phyloP scores from a whole-genome alignment of 1,284 basidiomycete genomes.

The Amylostereum chailletii region DNA sequence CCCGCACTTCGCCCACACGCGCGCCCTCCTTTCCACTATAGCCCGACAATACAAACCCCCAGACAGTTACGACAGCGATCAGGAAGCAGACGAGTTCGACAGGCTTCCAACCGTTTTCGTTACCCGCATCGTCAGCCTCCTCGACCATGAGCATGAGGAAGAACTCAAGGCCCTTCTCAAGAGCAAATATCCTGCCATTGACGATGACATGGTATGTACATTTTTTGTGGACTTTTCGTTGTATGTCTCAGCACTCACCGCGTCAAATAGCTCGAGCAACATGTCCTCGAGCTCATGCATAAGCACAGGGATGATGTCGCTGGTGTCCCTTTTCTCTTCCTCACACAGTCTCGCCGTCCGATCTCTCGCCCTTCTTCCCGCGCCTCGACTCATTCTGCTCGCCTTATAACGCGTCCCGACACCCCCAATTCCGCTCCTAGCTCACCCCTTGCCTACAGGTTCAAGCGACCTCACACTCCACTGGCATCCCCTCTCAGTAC shows the following conservation, averaged over 20 bases:
- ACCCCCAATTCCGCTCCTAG: slow-evolving; percentile 64
- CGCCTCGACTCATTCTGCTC: slow-evolving; percentile 61
- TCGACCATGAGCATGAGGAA: slow-evolving; percentile 80
- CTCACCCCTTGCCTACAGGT: slow-evolving; percentile 61
- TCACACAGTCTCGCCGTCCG: slow-evolving; percentile 70
- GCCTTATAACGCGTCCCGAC: slow-evolving; percentile 57
- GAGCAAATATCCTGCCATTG: slow-evolving; percentile 53
- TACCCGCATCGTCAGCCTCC: slow-evolving; percentile 57
- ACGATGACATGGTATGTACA: slow-evolving; percentile 64
- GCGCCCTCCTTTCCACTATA: slow-evolving; percentile 65
- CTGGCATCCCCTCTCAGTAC: slow-evolving; percentile 60
- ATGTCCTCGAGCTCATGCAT: slow-evolving; percentile 80
- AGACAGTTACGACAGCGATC: slow-evolving; percentile 45
- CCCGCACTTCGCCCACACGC: slow-evolving; percentile 68
- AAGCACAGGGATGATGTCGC: slow-evolving; percentile 76
- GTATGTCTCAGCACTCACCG: neutral
- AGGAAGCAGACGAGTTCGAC: slow-evolving; percentile 45
- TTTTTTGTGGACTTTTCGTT: no score
- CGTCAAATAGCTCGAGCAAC: slow-evolving; percentile 54
- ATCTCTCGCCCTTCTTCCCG: slow-evolving; percentile 76
- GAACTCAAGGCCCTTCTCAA: slow-evolving; percentile 71
- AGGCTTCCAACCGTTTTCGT: slow-evolving; percentile 52
- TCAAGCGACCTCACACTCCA: slow-evolving; percentile 72
- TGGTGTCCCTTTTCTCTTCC: slow-evolving; percentile 72
- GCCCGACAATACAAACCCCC: slow-evolving; percentile 58